Base-by-base conservation (phyloP, 1,284 basidiomycete genomes). In the Peniophora sp. region DNA sequence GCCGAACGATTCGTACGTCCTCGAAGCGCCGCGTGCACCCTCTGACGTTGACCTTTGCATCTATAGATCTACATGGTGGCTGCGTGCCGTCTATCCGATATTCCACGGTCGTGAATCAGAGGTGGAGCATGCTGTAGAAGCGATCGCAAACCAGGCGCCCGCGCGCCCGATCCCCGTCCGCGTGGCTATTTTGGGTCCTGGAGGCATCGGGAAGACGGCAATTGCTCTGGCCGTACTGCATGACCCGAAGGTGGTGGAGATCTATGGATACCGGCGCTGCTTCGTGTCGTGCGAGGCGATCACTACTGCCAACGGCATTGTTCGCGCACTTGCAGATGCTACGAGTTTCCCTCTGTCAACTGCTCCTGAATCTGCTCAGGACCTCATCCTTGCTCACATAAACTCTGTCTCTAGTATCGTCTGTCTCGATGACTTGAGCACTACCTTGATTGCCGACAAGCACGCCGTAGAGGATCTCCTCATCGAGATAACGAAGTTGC, bases 151-250 rank as follows among this genome's bases (percentile, higher is more conserved):
- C 19, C 16, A 32, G 44, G 9, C 3, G 8, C 24, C 27, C 14
- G 19, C 41, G 14, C 53, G n/a, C n/a, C n/a, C n/a, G n/a, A n/a
- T n/a, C n/a, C n/a, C n/a, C n/a, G n/a, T n/a, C n/a, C n/a, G 54
- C 36, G 36, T 67, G 5, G 61, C 57, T 27, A 54, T 69, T 19
- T 53, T 63, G 16, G 68, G 68, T 6, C 54, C 60, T 2, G 66
- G 67, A 1, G 67, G 68, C 0, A 69, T 69, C 51, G 68, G 69
- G 0, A 70, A 70, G 51, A 70, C 68, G 0, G 58, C 64, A 0
- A 51, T 62, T 8, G 62, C 67, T 1, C 55, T 63, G 0, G 56
- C 61, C 3, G 59, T 63, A 1, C 55, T 68, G 34, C 53, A 64
- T 9, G 45, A 64, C 24, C 45, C 53, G 1, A 11, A 9, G 6